phyloP scores from a whole-genome alignment of 202 grass and related monocot genomes.

The Saccharum hybrid region DNA sequence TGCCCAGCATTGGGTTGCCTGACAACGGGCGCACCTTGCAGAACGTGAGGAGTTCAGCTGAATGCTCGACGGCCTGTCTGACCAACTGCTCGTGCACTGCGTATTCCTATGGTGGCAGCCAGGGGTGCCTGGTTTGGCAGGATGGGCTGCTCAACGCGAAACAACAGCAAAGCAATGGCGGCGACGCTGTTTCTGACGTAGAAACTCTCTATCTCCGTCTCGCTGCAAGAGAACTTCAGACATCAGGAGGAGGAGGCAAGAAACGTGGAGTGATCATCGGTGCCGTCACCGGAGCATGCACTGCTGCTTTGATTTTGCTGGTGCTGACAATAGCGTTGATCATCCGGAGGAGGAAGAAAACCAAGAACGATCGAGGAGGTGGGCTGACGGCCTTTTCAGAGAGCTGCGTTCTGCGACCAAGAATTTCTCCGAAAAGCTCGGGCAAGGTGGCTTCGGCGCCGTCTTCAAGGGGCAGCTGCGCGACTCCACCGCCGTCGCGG shows the following conservation, averaged over 20 bases:
- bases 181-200: neutral
- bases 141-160: conserved; percentile 25
- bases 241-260: neutral
- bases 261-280: neutral
- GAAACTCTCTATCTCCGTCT: conserved; percentile 41
- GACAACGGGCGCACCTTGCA: neutral
- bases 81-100: conserved; percentile 48
- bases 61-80: conserved; percentile 29
- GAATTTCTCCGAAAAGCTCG: conserved; percentile 47
- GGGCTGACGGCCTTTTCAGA: conserved; percentile 30
- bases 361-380: neutral
- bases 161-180: neutral
- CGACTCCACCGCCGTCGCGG: conserved; percentile 45
- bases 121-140: conserved; percentile 45
- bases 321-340: neutral
- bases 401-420: conserved; percentile 45
- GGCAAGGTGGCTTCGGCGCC: conserved; percentile 51
- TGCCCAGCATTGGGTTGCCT: conserved; percentile 4
- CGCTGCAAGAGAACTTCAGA: conserved; percentile 28
- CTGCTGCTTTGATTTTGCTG: neutral
- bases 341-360: conserved; percentile 13
- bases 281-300: neutral
- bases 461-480: conserved; percentile 44
- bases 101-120: conserved; percentile 40
- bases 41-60: neutral